Base-by-base conservation (phyloP, 2,329 filamentous ascomycete species). In the Fusarium tupiense region DNA sequence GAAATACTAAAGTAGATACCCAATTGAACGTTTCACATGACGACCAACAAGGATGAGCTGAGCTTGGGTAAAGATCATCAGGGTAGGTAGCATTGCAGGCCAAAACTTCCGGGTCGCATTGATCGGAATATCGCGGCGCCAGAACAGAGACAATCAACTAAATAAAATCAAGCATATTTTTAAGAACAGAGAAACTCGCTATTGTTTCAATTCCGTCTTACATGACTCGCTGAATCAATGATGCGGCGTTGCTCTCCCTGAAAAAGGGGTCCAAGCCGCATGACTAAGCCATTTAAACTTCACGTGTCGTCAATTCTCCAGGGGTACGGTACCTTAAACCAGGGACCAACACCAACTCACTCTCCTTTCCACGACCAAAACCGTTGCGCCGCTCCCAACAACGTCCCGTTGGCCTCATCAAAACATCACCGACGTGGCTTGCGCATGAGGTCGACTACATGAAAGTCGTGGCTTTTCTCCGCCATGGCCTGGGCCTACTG, bases 401-500 rank as follows among this genome's bases (percentile, higher is more conserved):
- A 67, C 44, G 61, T 57, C 50, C 40, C 58, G 64, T 67, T 67
- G 65, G 53, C 50, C 16, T 22, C 52, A 46, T 37, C 17, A 47
- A 53, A 70, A 49, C 50, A 38, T 38, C 43, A n/a, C 49, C 53
- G 61, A 62, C 46, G 65, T 60, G 61, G 63, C 60, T 74, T 76
- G 78, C 79, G 82, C 72, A 83, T 83, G 83, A 80, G 75, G 76
- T 77, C 71, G 79, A 74, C 83, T 86, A 85, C 84, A 90, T 89
- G 88, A 86, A 83, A 81, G 84, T 85, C 79, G 86, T 84, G 82
- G 83, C 84, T 78, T 81, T 86, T 78, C 85, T 90, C 80, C 88
- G 89, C 85, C 85, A 87, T 86, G 87, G 83, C 82, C 83, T 90
- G 82, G 85, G 87, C 79, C 77, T 90, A 58, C 66, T 84, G 78